Evolutionary conservation across 2,329 filamentous ascomycete species (phyloP), one percentile per base, ranked within the genome.

Genomic region (Cladobotryum protrusum): DNA sequence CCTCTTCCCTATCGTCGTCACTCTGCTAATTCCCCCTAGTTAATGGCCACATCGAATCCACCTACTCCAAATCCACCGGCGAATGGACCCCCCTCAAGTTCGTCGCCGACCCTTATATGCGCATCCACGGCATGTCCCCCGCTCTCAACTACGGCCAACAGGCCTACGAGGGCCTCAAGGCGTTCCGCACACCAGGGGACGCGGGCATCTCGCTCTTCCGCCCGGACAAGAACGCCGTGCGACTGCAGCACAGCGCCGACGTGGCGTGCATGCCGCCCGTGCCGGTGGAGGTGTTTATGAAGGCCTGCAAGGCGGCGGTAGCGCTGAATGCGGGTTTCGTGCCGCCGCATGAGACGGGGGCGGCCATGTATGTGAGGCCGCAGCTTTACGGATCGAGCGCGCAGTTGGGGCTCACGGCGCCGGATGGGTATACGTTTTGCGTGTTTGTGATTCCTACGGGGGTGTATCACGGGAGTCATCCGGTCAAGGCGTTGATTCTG

Each of bases 111-210:
- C 92, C 92, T 6, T 91, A 79, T 74, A 81, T 97, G 60, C 84
- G 85, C 57, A 83, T 97, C 64, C 92, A 97, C 70, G 93, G 92
- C 68, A 93, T 99, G 88, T 85, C 91, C 0, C 91, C 93, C 0
- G 92, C 83, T 40, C 81, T 97, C 57, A 99, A 99, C 78, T 99
- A 99, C 69, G 90, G 92, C 52, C 90, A 96, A 66, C 93, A 97
- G 73, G 92, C 89, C 61, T 99, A 95, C 75, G 93, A 99, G 68
- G 93, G 93, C n/a, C 83, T 97, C 67, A 97, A 97, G 71, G 91
- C 92, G 49, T 96, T 96, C 79, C 89, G 92, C 55, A 75, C 78
- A 2, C 87, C 89, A 15, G 74, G 78, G 51, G 81, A 86, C 67
- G 66, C 75, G 52, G 70, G 72, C 52, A 91, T 97, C 72, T 82